Percentiles rank a stretch among this genome's conserved stretches.
Evolutionary conservation across 202 grass and related monocot genomes (phyloP).

Genomic region (Musa balbisiana): DNA sequence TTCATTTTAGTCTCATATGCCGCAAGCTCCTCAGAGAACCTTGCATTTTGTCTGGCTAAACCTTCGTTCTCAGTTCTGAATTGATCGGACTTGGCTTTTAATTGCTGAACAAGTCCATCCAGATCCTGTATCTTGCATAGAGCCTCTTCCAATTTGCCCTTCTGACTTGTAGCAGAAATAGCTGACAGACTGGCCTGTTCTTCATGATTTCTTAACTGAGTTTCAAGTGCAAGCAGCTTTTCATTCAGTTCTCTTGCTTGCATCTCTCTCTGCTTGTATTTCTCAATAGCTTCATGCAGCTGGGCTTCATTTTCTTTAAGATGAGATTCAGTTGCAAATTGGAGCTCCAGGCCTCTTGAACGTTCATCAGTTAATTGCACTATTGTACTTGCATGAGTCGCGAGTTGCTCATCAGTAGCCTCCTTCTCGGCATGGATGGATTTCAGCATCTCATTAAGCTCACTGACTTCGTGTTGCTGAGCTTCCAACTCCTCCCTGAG

Average conservation of each 20-base stretch:
- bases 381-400: constrained; percentile 49
- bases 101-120: constrained; percentile 41
- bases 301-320: constrained; percentile 48
- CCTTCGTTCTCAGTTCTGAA: constrained; percentile 50
- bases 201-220: constrained; percentile 62
- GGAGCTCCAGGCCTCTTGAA: constrained; percentile 43
- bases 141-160: constrained; percentile 43
- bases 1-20: constrained; percentile 27
- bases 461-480: constrained; percentile 49
- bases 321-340: constrained; percentile 39
- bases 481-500: constrained; percentile 67
- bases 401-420: constrained; percentile 43
- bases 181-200: constrained; percentile 53
- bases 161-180: constrained; percentile 37
- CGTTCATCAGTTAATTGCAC: constrained; percentile 33
- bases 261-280: constrained; percentile 47
- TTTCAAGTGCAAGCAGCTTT: constrained; percentile 67
- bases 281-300: constrained; percentile 43
- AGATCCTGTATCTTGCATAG: constrained; percentile 36
- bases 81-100: constrained; percentile 39
- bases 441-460: constrained; percentile 54
- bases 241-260: constrained; percentile 68
- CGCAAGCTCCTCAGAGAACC: constrained; percentile 49
- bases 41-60: constrained; percentile 47
- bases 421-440: constrained; percentile 54